Evolutionary conservation across 148 eudicot genomes (phyloP), one percentile per base, ranked within the genome.

Genomic region (Suaeda aralocaspica): DNA sequence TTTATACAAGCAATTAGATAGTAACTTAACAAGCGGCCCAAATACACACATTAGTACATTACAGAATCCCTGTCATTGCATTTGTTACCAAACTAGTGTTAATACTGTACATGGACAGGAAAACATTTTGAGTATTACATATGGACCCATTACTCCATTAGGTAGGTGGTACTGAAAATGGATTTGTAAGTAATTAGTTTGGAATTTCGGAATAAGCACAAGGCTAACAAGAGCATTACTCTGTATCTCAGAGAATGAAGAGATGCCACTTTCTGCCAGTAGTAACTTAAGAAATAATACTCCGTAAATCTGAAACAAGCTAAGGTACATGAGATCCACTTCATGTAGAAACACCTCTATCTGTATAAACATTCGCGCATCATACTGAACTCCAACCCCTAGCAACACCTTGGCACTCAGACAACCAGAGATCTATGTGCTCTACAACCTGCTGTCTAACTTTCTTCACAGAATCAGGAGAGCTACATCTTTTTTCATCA

Each of bases 401-500:
- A 72, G 76, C 81, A 24, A 71, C 42, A 56, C 73, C 80, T 71
- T 84, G 87, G 77, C 99, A 95, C 80, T 91, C 82, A 26, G 99
- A 91, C 73, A 95, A 75, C 99, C 99, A 95, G 76, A 89, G 69
- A 77, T 91, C 99, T 45, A 95, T 95, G 45, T 87, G 80, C 59
- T 84, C 91, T 10, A 79, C 79, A 34, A 95, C 68, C 51, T 87
- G 74, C 51, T 91, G 96, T 83, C 99, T 83, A 29, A 86, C 92
- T 88, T 95, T 95, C 76, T 81, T 75, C 64, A 95, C 96, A 10
- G 96, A 93, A 69, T 91, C 96, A 48, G 97, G 87, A n/a, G 97
- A 84, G 81, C 88, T 85, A 81, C 99, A 95, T 59, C 79, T 81
- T 64, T 77, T 78, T 55, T 78, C 83, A 74, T 89, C 82, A 68